Conservation (phyloP, 192 early-diverging fungal genomes). For the Mortierella hygrophila region DNA sequence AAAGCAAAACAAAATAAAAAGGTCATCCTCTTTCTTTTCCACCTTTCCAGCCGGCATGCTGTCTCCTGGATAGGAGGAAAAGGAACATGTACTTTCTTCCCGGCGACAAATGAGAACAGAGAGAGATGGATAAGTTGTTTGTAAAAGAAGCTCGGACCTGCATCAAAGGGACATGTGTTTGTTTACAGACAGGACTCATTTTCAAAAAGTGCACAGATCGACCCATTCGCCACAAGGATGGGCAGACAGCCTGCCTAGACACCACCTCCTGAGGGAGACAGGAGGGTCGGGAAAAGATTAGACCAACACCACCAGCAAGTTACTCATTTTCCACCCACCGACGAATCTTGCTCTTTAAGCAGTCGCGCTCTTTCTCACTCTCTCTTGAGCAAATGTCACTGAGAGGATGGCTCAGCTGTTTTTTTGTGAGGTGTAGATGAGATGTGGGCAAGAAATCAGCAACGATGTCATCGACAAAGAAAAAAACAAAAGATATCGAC, state of each 20-base stretch:
- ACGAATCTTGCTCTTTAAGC: not conserved
- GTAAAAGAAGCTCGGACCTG: not conserved
- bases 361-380: not conserved
- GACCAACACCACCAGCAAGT: not conserved
- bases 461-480: not conserved
- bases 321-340: not conserved
- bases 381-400: not conserved
- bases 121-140: not conserved
- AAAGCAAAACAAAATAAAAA: not conserved
- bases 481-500: not conserved
- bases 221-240: not conserved
- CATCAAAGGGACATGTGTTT: slow-evolving; percentile 6
- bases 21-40: not conserved
- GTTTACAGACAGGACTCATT: not conserved
- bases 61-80: not conserved
- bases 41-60: not conserved
- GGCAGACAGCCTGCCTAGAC: not conserved
- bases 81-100: not conserved
- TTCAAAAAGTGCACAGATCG: not conserved
- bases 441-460: not conserved
- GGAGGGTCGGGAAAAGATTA: not conserved
- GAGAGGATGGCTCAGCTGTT: not conserved
- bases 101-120: not conserved
- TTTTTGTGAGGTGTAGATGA: not conserved
- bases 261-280: not conserved